These are phyloP conservation scores for Leccinum uliginosum DNA, from an alignment of 768 basidiomycete genomes.

Conservation along the genomic window DNA sequence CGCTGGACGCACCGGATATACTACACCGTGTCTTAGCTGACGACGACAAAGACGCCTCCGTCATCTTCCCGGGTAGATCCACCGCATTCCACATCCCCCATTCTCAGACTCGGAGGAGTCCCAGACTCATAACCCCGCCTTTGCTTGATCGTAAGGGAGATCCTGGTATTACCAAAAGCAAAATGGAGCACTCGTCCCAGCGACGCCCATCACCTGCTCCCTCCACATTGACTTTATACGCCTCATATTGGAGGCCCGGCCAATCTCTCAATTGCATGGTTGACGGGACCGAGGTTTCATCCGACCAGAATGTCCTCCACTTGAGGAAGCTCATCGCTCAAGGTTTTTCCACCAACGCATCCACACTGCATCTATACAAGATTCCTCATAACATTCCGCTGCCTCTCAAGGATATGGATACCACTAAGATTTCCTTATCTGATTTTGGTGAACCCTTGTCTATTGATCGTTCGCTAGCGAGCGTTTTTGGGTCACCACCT, in stretches of 20 bases:
- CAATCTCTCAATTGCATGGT: no score
- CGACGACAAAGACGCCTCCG: no score
- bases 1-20: no score
- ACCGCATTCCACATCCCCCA: no score
- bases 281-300: background rate
- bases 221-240: background rate
- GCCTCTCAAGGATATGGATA: background rate
- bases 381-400: background rate
- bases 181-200: background rate
- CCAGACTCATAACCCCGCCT: no score
- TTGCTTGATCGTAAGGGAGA: no score
- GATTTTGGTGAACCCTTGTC: background rate
- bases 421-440: background rate
- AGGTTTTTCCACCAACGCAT: background rate
- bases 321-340: background rate
- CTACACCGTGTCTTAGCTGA: no score
- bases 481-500: background rate
- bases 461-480: background rate
- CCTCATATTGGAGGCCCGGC: background rate
- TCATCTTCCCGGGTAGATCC: no score
- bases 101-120: no score
- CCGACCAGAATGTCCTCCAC: background rate
- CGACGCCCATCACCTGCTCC: background rate
- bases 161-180: no score
- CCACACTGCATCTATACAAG: background rate